Conservation (phyloP, 2,329 filamentous ascomycete species). For the Coniochaeta ligniaria region DNA sequence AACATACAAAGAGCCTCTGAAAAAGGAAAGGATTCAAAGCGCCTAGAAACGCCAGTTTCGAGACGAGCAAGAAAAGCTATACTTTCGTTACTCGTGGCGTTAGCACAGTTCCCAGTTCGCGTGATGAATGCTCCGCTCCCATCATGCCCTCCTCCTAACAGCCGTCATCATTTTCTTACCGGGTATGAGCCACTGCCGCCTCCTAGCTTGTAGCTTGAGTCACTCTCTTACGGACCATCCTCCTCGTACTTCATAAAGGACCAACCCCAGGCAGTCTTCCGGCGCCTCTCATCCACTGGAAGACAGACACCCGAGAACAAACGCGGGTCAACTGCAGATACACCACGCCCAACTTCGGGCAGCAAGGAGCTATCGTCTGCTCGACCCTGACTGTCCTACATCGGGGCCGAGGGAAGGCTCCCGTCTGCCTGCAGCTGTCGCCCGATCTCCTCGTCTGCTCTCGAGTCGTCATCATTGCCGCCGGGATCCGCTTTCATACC, state of each 20-base stretch:
- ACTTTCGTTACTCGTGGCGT: slow-evolving; percentile 16
- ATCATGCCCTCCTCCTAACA: neutral
- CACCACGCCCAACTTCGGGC: neutral
- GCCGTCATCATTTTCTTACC: neutral
- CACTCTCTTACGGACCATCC: too few species aligned
- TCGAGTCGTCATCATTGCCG: slow-evolving; percentile 30
- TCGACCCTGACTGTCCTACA: slow-evolving; percentile 15
- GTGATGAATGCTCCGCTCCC: neutral
- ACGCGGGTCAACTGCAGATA: neutral
- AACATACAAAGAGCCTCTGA: neutral
- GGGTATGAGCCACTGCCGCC: neutral
- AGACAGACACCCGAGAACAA: neutral
- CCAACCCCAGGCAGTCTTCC: too few species aligned
- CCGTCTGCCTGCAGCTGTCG: slow-evolving; percentile 39
- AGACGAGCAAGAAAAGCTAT: neutral
- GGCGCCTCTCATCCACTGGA: too few species aligned
- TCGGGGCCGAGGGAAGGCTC: slow-evolving; percentile 19
- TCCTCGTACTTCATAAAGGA: too few species aligned
- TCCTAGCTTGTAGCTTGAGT: too few species aligned
- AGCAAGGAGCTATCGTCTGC: neutral
- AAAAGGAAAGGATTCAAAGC: neutral
- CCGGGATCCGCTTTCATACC: slow-evolving; percentile 28
- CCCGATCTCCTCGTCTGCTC: slow-evolving; percentile 46
- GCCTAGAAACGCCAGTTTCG: neutral
- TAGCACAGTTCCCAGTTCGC: neutral